These are phyloP conservation scores for Alternaria atra DNA, from an alignment of 2,329 filamentous ascomycete genomes.

Conservation along the genomic window DNA sequence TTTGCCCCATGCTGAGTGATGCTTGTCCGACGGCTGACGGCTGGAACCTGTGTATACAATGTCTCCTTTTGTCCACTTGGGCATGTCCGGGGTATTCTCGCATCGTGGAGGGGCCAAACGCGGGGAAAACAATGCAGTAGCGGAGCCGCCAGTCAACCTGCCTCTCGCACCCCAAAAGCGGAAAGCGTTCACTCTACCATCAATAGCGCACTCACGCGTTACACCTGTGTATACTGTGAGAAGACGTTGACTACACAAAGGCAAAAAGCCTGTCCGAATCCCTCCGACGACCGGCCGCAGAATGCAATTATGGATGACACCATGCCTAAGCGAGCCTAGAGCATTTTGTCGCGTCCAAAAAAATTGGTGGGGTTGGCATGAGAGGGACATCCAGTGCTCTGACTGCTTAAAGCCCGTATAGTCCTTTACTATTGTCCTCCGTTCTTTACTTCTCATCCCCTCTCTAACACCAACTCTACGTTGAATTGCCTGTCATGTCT, in stretches of 20 bases:
- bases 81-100: slow-evolving; percentile 21
- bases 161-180: slow-evolving; percentile 9
- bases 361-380: slow-evolving; percentile 29
- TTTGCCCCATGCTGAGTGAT: background rate
- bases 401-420: slow-evolving; percentile 16
- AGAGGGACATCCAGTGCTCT: slow-evolving; percentile 11
- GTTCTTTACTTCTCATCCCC: slow-evolving; percentile 4
- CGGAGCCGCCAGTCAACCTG: slow-evolving; percentile 5
- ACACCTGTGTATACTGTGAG: background rate
- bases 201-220: background rate
- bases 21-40: background rate
- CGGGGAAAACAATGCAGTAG: slow-evolving; percentile 14
- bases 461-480: slow-evolving; percentile 16
- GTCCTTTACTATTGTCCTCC: slow-evolving; percentile 8
- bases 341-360: slow-evolving; percentile 35
- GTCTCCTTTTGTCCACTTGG: background rate
- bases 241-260: background rate
- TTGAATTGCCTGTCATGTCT: slow-evolving; percentile 39
- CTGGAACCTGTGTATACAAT: background rate
- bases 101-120: slow-evolving; percentile 17
- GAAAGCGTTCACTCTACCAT: background rate
- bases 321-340: slow-evolving; percentile 30
- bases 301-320: slow-evolving; percentile 18
- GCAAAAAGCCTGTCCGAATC: slow-evolving; percentile 9
- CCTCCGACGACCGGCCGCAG: slow-evolving; percentile 38